Base-by-base conservation (phyloP, 1,139 yeast species). In the Lodderomyces beijingensis region DNA sequence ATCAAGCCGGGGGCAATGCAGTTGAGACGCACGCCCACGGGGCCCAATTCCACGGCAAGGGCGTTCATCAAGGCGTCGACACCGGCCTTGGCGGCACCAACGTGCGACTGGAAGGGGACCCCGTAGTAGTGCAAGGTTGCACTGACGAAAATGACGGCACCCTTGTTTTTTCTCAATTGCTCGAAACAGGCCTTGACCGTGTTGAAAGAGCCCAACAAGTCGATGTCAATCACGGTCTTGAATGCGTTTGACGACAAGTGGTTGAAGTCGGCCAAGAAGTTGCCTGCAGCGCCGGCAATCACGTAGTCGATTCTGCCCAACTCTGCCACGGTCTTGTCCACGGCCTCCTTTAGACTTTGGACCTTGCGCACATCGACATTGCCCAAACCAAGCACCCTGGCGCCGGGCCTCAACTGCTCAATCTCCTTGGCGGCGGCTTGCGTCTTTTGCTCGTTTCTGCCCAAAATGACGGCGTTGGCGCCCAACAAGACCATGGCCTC, bases 241-340 rank as follows among this genome's bases (percentile, higher is more conserved):
- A 89, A 89, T 2, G 96, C 97, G 50, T 87, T 87, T 20, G 91
- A 53, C 1, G 94, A 82, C 46, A 89, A 63, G 47, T 79, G 80
- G 51, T 80, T 79, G 58, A 89, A 77, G 51, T 87, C 93, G 22
- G 88, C 65, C 38, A 89, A 55, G 51, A 91, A 89, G 65, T 89
- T 91, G 9, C 98, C 97, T 3, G 97, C 97, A 2, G 98, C 98
- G 15, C 97, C 97, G 28, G 94, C 93, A 59, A 89, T 82, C 30
- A 88, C 93, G 52, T 57, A 84, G 57, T 89, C 96, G 40, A 86
- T 81, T 43, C 70, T 65, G 10, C 94, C 96, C 44, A 86, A 71
- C 45, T 71, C 68, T 5, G 58, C 52, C 10, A 87, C 86, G 0
- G 96, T 79, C 28, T 52, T 48, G 13, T 73, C 73, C 2, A 75